Conservation (phyloP, 257 asterid genomes). For the Primulina eburnea region DNA sequence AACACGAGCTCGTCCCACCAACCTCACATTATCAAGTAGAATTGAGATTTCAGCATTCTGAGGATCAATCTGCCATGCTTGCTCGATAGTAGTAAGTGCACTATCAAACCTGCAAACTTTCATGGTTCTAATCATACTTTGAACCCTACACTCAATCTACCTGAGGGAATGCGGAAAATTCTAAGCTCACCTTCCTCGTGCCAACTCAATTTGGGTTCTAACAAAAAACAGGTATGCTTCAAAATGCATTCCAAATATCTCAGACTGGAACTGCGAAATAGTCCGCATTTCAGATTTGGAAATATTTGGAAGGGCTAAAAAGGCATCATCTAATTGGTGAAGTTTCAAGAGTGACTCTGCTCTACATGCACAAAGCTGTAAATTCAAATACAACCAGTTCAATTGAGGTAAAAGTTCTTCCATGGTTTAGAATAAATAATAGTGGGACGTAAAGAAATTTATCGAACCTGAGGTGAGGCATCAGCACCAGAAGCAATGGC, state of each 20-base stretch:
- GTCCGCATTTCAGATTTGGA: constrained; percentile 33
- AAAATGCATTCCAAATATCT: constrained; percentile 58
- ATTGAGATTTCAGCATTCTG: constrained; percentile 52
- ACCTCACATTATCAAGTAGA: constrained; percentile 49
- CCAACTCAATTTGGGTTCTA: constrained; percentile 66
- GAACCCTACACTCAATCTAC: not conserved
- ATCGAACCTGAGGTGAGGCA: constrained; percentile 68
- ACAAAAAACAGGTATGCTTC: constrained; percentile 76
- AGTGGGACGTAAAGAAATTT: not conserved
- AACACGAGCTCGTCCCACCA: constrained; percentile 71
- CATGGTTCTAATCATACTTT: constrained; percentile 21
- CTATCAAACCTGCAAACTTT: constrained; percentile 65
- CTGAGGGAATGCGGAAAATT: not conserved
- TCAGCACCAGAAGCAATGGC: constrained; percentile 74
- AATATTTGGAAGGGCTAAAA: constrained; percentile 38
- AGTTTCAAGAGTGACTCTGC: constrained; percentile 91
- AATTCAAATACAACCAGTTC: constrained; percentile 37
- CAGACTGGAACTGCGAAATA: constrained; percentile 33
- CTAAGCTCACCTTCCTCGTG: constrained; percentile 67
- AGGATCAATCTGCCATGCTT: constrained; percentile 61
- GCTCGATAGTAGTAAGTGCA: constrained; percentile 62
- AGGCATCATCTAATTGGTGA: constrained; percentile 62
- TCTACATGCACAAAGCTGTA: constrained; percentile 80
- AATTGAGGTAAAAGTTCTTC: constrained; percentile 8
- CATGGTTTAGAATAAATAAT: not conserved